Base-by-base conservation (phyloP, 2,329 filamentous ascomycete genomes). In the Coleophoma eucalyptorum region DNA sequence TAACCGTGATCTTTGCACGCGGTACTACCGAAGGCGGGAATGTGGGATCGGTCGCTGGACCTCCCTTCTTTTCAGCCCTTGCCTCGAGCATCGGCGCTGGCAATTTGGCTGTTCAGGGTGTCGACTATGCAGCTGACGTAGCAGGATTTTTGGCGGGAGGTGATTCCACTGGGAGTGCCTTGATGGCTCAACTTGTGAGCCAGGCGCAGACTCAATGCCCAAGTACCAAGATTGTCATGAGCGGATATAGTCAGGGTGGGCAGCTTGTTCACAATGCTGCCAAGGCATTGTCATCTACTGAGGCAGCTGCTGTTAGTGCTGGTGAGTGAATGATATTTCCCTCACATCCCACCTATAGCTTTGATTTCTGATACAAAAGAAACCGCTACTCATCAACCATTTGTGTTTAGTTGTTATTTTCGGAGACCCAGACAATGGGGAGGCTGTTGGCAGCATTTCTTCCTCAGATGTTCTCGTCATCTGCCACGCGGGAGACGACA, bases 1-100 rank as follows among this genome's bases (percentile, higher is more conserved):
- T 78, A 53, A 81, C 77, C 6, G 64, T 82, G 48, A 74, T 83
- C 56, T 82, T 77, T 57, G 78, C 79, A n/a, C 72, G 79, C 18
- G 79, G 79, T 8, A 80, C 78, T 4, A 73, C 71, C 6, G 77
- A 81, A 63, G 34, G 55, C 1, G 77, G 77, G 41, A 81, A 79
- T 56, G 74, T 82, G 46, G 79, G 79, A 21, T 60, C 59, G 21
- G 53, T 73, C 6, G 69, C 73, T 1, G 79, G 79, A 1, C 78
- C 78, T 2, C 72, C 75, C 1, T 75, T 81, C 56, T 75, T 77
- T 53, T 64, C 71, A 37, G 70, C 72, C 2, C 61, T 82, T 1
- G 67, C 67, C 8, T 42, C 58, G 4, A 60, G 64, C 48, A 64
- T 79, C 51, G 75, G 75, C 12, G 62, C 61, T 10, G 63, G 63